These are phyloP conservation scores for Wickerhamomyces rabaulensis DNA, from an alignment of 805 yeast genomes.

Conservation along the genomic window DNA sequence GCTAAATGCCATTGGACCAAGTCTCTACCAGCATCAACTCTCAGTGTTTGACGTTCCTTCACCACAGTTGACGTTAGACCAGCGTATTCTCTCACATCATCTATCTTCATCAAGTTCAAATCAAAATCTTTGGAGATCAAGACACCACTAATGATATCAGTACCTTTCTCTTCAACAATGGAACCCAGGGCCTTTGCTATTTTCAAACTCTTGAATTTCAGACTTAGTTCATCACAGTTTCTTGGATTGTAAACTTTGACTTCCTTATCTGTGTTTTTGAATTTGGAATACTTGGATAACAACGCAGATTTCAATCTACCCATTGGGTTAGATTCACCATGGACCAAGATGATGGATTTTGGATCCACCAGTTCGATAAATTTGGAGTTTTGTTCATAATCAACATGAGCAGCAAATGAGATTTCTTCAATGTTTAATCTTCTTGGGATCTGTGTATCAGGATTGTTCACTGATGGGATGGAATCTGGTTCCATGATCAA, in stretches of 20 bases:
- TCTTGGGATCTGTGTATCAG: slow-evolving; percentile 82
- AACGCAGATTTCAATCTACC: slow-evolving; percentile 93
- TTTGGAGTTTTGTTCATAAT: slow-evolving; percentile 85
- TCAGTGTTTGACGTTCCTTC: slow-evolving; percentile 73
- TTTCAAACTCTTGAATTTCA: slow-evolving; percentile 78
- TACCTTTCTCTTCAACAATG: slow-evolving; percentile 43
- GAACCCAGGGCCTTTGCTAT: slow-evolving; percentile 72
- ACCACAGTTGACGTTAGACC: slow-evolving; percentile 82
- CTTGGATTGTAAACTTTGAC: slow-evolving; percentile 89
- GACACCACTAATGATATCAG: slow-evolving; percentile 67
- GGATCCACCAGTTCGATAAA: slow-evolving; percentile 90
- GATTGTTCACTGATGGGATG: slow-evolving; percentile 78
- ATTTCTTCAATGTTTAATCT: slow-evolving; percentile 85
- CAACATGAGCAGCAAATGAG: slow-evolving; percentile 99
- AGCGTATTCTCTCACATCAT: slow-evolving; percentile 84
- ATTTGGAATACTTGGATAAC: slow-evolving; percentile 73
- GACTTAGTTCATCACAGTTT: slow-evolving; percentile 74
- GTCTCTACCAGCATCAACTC: slow-evolving; percentile 75
- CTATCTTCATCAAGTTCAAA: slow-evolving; percentile 72
- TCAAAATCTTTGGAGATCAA: slow-evolving; percentile 89
- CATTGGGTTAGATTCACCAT: slow-evolving; percentile 98
- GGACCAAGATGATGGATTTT: slow-evolving; percentile 81
- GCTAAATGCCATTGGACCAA: slow-evolving; percentile 83
- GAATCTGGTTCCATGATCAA: slow-evolving; percentile 83
- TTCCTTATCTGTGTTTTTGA: slow-evolving; percentile 83